Evolutionary conservation across 2,329 filamentous ascomycete species (phyloP), one percentile per base, ranked within the genome.

Genomic region (Colletotrichum godetiae): DNA sequence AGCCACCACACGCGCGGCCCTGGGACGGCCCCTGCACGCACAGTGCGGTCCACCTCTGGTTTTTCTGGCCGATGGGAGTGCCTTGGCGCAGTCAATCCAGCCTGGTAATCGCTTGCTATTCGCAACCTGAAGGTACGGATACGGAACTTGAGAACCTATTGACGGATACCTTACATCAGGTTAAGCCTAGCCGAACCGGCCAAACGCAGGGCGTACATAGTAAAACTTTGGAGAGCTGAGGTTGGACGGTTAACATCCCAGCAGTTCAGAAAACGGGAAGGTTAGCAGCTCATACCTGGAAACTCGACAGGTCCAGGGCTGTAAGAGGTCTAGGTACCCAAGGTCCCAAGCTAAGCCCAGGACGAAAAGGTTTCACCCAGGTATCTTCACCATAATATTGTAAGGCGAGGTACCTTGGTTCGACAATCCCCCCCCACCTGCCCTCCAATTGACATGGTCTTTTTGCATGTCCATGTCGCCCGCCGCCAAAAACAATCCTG

Each of bases 1-100:
- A 73, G 70, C 70, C 70, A 73, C 67, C 67, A 73, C 70, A 73
- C 70, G 67, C 70, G 70, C 70, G 70, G 70, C 70, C 70, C 61
- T 69, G 66, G 70, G 70, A 46, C 59, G 2, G 59, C 53, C 70
- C 70, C 70, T 72, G 67, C 67, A 70, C 59, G n/a, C 67, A 73
- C 67, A 60, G 67, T 70, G 67, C 59, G 66, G 59, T 15, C 42
- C 42, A 49, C 42, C 42, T 49, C 42, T n/a, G 19, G 3, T 2
- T 49, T 2, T 49, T 55, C 31, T 55, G 58, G n/a, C 58, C 33
- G 42, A 13, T 24, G 60, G 42, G 29, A 52, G 46, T 53, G 46
- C 46, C 65, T 52, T 63, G 65, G 65, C 65, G 52, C 57, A 63
- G 60, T 52, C 60, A 10, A 63, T 31, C 62, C 13, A 33, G 53